Evolutionary conservation across 345 rosid genomes (phyloP).

Genomic region (Populus simonii): DNA sequence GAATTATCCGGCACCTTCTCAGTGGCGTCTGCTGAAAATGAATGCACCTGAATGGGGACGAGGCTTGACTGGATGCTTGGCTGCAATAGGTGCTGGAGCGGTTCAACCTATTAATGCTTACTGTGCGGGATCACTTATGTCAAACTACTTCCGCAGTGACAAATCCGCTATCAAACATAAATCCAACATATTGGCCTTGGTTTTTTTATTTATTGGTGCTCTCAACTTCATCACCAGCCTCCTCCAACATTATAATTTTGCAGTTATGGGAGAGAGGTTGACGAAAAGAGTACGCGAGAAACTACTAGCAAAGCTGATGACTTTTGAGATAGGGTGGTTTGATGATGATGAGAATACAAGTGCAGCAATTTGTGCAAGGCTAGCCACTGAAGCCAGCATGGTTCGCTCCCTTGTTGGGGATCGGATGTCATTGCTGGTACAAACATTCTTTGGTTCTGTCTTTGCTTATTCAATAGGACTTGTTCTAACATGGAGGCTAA

Average conservation of each 20-base stretch:
- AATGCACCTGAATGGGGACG: slow-evolving; percentile 50
- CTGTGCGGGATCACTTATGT: slow-evolving; percentile 55
- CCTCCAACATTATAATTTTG: slow-evolving; percentile 51
- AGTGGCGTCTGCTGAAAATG: slow-evolving; percentile 57
- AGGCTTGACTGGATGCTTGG: slow-evolving; percentile 53
- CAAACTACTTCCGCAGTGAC: slow-evolving; percentile 44
- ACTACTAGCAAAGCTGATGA: slow-evolving; percentile 33
- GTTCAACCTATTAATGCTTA: slow-evolving; percentile 70
- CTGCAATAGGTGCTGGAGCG: slow-evolving; percentile 60
- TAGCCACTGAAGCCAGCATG: slow-evolving; percentile 39
- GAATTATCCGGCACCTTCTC: slow-evolving; percentile 48
- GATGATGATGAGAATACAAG: slow-evolving; percentile 50
- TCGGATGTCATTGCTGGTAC: slow-evolving; percentile 40
- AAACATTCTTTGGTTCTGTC: slow-evolving; percentile 37
- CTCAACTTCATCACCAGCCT: slow-evolving; percentile 35
- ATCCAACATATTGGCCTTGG: slow-evolving; percentile 31
- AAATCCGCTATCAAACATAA: slow-evolving; percentile 39
- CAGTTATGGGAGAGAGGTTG: slow-evolving; percentile 44
- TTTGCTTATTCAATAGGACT: slow-evolving; percentile 32
- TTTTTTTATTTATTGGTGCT: slow-evolving; percentile 37
- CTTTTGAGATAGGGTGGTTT: slow-evolving; percentile 53
- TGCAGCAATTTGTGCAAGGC: slow-evolving; percentile 40
- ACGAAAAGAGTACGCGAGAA: slow-evolving; percentile 40
- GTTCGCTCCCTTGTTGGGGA: slow-evolving; percentile 44
- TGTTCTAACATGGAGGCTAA: slow-evolving; percentile 41